Conservation (phyloP, 768 basidiomycete genomes). For the Trametes sanguinea region DNA sequence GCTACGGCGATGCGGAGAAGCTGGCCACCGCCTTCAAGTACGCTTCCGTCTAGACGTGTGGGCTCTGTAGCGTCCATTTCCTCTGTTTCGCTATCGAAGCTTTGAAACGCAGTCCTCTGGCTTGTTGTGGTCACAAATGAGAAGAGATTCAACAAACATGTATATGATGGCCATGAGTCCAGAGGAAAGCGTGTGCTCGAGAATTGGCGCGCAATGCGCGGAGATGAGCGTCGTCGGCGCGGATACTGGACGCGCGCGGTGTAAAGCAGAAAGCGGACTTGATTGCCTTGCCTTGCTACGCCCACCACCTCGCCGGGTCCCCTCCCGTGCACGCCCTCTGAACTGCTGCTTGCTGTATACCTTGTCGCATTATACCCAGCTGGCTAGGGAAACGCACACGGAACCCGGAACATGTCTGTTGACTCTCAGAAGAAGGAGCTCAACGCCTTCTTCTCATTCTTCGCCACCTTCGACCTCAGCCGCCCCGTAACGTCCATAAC, state of each 20-base stretch:
- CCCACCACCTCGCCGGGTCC: slow-evolving; percentile 3
- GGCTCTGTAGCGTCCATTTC: neutral
- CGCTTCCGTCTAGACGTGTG: slow-evolving; percentile 42
- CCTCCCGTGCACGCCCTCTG: slow-evolving; percentile 1
- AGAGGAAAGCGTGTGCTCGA: too few relatives aligned
- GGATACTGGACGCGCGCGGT: slow-evolving; percentile 1
- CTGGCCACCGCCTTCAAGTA: slow-evolving; percentile 65
- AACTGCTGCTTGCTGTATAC: slow-evolving; percentile 9
- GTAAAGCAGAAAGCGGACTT: neutral
- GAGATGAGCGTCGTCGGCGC: slow-evolving; percentile 1
- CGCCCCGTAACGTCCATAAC: slow-evolving; percentile 60
- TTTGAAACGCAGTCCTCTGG: neutral
- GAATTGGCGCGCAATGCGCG: neutral
- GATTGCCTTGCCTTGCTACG: neutral
- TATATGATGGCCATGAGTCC: neutral
- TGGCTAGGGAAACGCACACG: slow-evolving; percentile 14
- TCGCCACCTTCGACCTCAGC: slow-evolving; percentile 69
- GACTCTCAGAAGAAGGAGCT: slow-evolving; percentile 60
- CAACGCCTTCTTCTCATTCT: slow-evolving; percentile 81
- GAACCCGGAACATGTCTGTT: slow-evolving; percentile 21
- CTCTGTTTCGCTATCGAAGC: neutral
- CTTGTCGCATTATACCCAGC: slow-evolving; percentile 21
- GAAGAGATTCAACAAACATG: neutral
- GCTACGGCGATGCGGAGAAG: slow-evolving; percentile 70
- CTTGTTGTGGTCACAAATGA: too few relatives aligned